phyloP scores from a whole-genome alignment of 495 filamentous ascomycete genomes.

The Xylaria bambusicola region DNA sequence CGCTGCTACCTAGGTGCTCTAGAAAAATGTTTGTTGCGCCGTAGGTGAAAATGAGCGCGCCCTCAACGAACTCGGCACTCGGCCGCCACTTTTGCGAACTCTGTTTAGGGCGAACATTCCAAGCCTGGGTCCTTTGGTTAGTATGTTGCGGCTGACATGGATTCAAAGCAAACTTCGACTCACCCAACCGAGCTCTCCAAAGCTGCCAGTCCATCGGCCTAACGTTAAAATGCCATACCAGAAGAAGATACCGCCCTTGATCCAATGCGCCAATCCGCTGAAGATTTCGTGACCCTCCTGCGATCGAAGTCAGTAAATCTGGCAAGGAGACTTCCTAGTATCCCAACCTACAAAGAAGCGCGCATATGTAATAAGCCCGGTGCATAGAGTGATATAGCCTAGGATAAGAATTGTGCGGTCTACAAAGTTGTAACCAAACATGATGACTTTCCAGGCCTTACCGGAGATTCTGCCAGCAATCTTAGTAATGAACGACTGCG shows the following conservation, averaged over 20 bases:
- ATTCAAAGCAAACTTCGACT: constrained; percentile 23
- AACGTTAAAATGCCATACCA: constrained; percentile 89
- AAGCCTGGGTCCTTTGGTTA: constrained; percentile 54
- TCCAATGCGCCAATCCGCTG: constrained; percentile 88
- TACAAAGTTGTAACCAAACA: constrained; percentile 44
- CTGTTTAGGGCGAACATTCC: constrained; percentile 78
- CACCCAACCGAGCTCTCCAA: constrained; percentile 87
- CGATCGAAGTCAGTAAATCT: constrained; percentile 13
- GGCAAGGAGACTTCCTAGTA: constrained; percentile 1
- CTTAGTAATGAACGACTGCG: constrained; percentile 33
- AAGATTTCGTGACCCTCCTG: constrained; percentile 66
- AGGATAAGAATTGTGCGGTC: constrained; percentile 52
- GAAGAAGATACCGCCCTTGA: constrained; percentile 97
- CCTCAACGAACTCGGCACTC: constrained; percentile 87
- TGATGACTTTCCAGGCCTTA: constrained; percentile 44
- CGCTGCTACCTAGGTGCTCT: constrained; percentile 78
- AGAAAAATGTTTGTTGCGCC: constrained; percentile 89
- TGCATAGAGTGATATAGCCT: constrained; percentile 61
- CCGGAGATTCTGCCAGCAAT: constrained; percentile 40
- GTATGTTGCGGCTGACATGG: constrained; percentile 16
- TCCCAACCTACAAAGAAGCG: constrained; percentile 57
- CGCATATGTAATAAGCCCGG: constrained; percentile 59
- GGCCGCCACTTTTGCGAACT: constrained; percentile 66
- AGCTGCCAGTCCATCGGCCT: constrained; percentile 87
- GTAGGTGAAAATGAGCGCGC: constrained; percentile 84